Evolutionary conservation across 2,329 filamentous ascomycete species (phyloP), one percentile per base, ranked within the genome.

Genomic region (Fusarium oxysporum): DNA sequence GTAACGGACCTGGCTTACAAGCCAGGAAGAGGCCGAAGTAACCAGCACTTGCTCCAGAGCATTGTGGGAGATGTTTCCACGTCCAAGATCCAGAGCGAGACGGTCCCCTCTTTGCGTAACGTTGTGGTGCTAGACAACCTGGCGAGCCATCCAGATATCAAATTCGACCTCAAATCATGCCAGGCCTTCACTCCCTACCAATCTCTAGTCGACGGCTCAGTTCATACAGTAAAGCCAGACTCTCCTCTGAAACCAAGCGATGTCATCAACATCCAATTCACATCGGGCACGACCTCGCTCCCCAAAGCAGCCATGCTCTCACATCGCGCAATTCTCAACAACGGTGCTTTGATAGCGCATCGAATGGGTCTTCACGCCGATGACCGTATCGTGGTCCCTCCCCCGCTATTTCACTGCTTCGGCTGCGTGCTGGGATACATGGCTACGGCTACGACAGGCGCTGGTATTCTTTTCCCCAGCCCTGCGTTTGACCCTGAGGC

Each of bases 251-350:
- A 85, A 21, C 86, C 90, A 0, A 81, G 89, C 68, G 96, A 98
- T 56, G 90, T 92, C 5, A 92, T 97, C 74, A 98, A 98, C 80
- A 97, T 98, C 72, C 96, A 98, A 81, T 98, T 98, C 84, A 99
- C 96, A 0, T 96, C 92, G 0, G 96, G 96, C n/a, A 98, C 96
- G 0, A 98, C 96, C 0, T 93, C 93, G 1, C 86, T 89, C 78
- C 96, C 95, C 28, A 98, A 98, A 83, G 96, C 96, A 0, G 96
- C 96, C 3, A 97, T 95, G 84, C 88, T 99, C 37, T 92, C 90
- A 1, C 96, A 98, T 83, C 88, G 87, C 6, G 92, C 89, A n/a
- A 96, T 98, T 72, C 86, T 99, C 69, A 99, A 98, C 83, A 98
- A 98, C 79, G 96, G 95, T 37, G 87, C 88, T 33, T 90, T 95